phyloP scores from a whole-genome alignment of 257 asterid species.

The Jacaranda mimosifolia region DNA sequence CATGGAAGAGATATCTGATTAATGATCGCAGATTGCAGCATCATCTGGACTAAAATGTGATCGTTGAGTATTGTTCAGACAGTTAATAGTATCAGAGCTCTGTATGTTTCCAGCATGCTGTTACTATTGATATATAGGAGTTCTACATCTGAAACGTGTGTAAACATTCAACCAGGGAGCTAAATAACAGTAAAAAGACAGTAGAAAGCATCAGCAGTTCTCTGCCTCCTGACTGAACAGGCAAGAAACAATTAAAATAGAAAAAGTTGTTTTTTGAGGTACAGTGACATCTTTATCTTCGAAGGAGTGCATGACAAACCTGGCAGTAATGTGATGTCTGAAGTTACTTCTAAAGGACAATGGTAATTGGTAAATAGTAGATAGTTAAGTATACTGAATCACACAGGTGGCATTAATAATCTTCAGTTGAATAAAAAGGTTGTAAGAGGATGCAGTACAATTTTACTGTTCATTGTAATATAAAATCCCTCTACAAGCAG shows the following conservation, averaged over 20 bases:
- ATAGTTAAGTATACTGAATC: neutral
- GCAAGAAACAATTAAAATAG: slow-evolving; percentile 15
- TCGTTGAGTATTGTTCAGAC: neutral
- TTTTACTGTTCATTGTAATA: neutral
- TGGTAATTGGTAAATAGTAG: neutral
- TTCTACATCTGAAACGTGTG: slow-evolving; percentile 11
- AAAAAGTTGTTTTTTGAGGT: neutral
- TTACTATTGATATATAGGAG: slow-evolving; percentile 4
- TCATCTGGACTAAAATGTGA: neutral
- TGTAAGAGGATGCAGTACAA: neutral
- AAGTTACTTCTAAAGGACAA: slow-evolving; percentile 3
- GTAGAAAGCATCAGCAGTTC: slow-evolving; percentile 7
- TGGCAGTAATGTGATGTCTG: slow-evolving; percentile 13
- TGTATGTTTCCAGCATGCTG: neutral
- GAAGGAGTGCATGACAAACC: slow-evolving; percentile 9
- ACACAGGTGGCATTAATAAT: slow-evolving; percentile 8
- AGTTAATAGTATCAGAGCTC: slow-evolving; percentile 20
- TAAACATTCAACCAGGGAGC: slow-evolving; percentile 1
- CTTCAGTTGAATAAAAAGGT: slow-evolving; percentile 1
- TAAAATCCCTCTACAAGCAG: neutral
- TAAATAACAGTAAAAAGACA: slow-evolving; percentile 4
- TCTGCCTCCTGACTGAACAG: neutral
- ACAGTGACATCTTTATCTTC: neutral
- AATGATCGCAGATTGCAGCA: slow-evolving; percentile 26
- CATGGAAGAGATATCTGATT: slow-evolving; percentile 5